phyloP scores from a whole-genome alignment of 495 filamentous ascomycete genomes.

The Podospora bellae-mahoneyi region DNA sequence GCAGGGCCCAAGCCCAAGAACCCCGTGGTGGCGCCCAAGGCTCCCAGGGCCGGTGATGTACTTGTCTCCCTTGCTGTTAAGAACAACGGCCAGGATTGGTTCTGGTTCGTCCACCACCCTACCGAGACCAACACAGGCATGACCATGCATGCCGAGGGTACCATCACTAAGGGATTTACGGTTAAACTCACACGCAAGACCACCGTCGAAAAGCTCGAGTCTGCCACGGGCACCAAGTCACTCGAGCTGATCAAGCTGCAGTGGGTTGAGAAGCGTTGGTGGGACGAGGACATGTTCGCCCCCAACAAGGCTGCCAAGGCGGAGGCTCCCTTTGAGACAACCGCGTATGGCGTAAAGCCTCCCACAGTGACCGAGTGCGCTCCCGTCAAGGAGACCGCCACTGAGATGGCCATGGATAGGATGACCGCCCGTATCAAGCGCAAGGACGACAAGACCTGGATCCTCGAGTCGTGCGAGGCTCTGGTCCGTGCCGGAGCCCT shows the following conservation, averaged over 20 bases:
- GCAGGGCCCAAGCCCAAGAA: background rate
- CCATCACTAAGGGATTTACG: background rate
- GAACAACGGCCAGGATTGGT: background rate
- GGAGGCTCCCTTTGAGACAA: background rate
- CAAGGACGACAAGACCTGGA: conserved; percentile 19
- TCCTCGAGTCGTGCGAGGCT: conserved; percentile 16
- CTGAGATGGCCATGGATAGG: background rate
- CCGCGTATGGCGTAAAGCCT: background rate
- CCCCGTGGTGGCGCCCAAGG: background rate
- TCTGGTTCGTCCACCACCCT: background rate
- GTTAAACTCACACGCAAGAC: background rate
- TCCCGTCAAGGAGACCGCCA: background rate
- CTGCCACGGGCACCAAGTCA: background rate
- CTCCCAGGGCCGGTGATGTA: background rate
- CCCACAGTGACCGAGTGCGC: background rate
- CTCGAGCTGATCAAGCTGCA: background rate
- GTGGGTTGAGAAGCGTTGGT: background rate
- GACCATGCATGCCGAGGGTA: background rate
- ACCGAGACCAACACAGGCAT: background rate
- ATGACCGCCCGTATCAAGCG: conserved; percentile 2
- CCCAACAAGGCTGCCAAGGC: background rate
- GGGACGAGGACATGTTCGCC: background rate
- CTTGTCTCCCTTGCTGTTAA: background rate
- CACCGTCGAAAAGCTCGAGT: background rate
- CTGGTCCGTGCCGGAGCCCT: conserved; percentile 11